phyloP scores from a whole-genome alignment of 805 yeast genomes.

The Nakazawaea wyomingensis region DNA sequence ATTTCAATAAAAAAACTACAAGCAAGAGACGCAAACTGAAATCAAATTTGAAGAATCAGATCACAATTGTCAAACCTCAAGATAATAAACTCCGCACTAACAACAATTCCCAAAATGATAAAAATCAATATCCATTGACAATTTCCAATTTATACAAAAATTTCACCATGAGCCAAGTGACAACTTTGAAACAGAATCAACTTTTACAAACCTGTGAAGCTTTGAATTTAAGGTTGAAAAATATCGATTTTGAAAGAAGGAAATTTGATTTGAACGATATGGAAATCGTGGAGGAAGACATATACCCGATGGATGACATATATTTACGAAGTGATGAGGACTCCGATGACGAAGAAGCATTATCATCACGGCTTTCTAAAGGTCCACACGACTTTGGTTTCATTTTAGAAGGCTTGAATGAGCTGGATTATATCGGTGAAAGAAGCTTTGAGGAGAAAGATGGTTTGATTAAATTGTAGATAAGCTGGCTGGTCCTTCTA shows the following conservation, averaged over 20 bases:
- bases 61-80: too few relatives aligned
- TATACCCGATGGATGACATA: conserved; percentile 10
- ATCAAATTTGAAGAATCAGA: too few relatives aligned
- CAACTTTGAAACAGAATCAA: conserved; percentile 8
- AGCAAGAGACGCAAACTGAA: background rate
- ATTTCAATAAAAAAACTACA: conserved; percentile 1
- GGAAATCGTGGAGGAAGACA: conserved; percentile 11
- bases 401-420: conserved; percentile 18
- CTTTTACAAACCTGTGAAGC: conserved; percentile 6
- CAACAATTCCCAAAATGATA: too few relatives aligned
- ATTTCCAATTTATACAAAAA: background rate
- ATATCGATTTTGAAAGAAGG: conserved; percentile 1
- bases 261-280: conserved; percentile 15
- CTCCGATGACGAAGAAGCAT: conserved; percentile 10
- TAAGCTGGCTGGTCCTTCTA: too few relatives aligned
- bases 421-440: conserved; percentile 17
- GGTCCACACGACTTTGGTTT: background rate
- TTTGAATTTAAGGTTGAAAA: conserved; percentile 5
- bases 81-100: too few relatives aligned
- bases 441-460: conserved; percentile 12
- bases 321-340: conserved; percentile 3
- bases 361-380: background rate
- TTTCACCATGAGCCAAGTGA: background rate
- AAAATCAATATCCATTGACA: background rate
- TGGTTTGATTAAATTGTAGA: background rate